phyloP scores from a whole-genome alignment of 768 basidiomycete species.

The Leucogyrophana mollusca region DNA sequence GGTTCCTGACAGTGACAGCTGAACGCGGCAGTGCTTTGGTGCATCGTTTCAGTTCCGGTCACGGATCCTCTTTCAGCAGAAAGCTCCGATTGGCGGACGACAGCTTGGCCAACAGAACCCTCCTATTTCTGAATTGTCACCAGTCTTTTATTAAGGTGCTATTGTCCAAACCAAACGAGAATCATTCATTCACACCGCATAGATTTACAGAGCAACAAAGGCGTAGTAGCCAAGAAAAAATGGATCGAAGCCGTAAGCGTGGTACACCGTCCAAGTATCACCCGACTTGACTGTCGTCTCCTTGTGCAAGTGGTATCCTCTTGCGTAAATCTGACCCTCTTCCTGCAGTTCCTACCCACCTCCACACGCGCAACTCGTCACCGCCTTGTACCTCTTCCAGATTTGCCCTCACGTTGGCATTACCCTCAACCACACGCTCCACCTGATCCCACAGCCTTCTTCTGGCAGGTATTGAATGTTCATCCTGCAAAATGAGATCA shows the following conservation, averaged over 20 bases:
- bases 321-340: slow-evolving; percentile 32
- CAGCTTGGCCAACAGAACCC: too few species aligned
- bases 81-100: too few species aligned
- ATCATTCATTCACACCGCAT: not conserved
- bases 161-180: slow-evolving; percentile 9
- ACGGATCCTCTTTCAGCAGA: slow-evolving; percentile 25
- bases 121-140: too few species aligned
- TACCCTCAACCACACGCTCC: slow-evolving; percentile 82
- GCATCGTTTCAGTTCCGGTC: slow-evolving; percentile 26
- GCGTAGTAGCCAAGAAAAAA: slow-evolving; percentile 12
- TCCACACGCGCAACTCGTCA: slow-evolving; percentile 88
- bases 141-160: slow-evolving; percentile 11
- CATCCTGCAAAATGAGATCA: slow-evolving; percentile 79
- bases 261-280: slow-evolving; percentile 16
- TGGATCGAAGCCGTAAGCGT: slow-evolving; percentile 11
- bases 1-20: slow-evolving; percentile 22
- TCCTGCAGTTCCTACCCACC: slow-evolving; percentile 72
- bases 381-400: slow-evolving; percentile 82
- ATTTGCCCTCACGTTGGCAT: slow-evolving; percentile 85
- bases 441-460: slow-evolving; percentile 79
- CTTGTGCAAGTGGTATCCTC: slow-evolving; percentile 27
- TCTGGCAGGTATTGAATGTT: slow-evolving; percentile 68
- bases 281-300: slow-evolving; percentile 20
- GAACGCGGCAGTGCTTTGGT: slow-evolving; percentile 25
- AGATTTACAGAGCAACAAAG: slow-evolving; percentile 10